A percentile compares a stretch with the other conserved stretches of the same genome.
phyloP scores from a whole-genome alignment of 2,329 filamentous ascomycete species.

The Xylaria polymorpha region DNA sequence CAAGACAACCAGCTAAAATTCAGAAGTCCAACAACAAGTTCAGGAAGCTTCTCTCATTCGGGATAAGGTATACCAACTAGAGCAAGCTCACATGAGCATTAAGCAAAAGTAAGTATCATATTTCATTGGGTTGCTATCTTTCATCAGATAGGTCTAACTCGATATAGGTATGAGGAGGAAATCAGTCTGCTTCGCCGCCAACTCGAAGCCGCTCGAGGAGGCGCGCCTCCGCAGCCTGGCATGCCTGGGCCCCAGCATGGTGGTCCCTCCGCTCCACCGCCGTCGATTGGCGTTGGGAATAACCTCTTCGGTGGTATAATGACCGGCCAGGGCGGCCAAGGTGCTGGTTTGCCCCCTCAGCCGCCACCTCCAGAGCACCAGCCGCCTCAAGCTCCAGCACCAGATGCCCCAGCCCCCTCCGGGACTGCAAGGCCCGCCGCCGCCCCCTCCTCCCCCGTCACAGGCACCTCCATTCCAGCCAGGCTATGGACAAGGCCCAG shows the following conservation, averaged over 20 bases:
- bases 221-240: constrained; percentile 62
- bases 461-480: constrained; percentile 79
- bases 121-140: not conserved
- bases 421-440: constrained; percentile 68
- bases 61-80: constrained; percentile 92
- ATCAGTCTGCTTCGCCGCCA: constrained; percentile 87
- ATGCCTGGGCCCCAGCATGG: constrained; percentile 79
- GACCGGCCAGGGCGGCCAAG: constrained; percentile 85
- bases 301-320: constrained; percentile 97
- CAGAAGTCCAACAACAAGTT: constrained; percentile 85
- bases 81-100: constrained; percentile 86
- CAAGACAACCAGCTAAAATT: constrained; percentile 43
- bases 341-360: constrained; percentile 83
- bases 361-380: constrained; percentile 72
- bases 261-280: constrained; percentile 82
- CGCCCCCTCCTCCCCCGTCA: constrained; percentile 68
- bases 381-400: constrained; percentile 60
- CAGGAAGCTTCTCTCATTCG: constrained; percentile 95
- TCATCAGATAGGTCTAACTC: constrained; percentile 21
- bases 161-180: constrained; percentile 88
- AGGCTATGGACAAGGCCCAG: constrained; percentile 69
- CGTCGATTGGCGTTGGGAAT: constrained; percentile 89
- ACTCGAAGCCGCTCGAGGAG: constrained; percentile 79
- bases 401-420: constrained; percentile 82
- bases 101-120: constrained; percentile 83